Conservation (phyloP, 2,329 filamentous ascomycete genomes). For the Colletotrichum cordylinicola region DNA sequence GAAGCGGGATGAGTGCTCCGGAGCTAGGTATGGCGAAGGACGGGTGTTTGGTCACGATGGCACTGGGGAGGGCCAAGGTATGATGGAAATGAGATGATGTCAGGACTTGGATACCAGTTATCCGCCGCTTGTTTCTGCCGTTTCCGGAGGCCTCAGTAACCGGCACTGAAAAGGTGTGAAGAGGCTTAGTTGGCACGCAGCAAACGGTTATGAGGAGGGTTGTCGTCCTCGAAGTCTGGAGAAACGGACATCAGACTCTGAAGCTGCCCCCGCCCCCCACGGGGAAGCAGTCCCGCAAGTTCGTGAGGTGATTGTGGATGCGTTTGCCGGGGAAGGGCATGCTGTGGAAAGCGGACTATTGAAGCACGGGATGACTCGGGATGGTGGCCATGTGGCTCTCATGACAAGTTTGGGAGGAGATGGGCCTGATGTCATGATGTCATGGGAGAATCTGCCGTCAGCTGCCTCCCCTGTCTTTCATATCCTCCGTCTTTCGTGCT, state of each 20-base stretch:
- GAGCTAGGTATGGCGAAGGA: background rate
- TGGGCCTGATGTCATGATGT: background rate
- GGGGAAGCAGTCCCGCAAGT: constrained; percentile 17
- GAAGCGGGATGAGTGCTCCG: background rate
- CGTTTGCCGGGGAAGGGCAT: background rate
- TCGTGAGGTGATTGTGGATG: constrained; percentile 14
- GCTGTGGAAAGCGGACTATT: background rate
- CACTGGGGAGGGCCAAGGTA: background rate
- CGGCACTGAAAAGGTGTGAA: rapidly evolving
- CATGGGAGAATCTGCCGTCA: background rate
- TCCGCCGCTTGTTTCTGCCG: rapidly evolving
- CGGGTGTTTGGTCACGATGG: background rate
- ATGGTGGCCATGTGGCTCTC: background rate
- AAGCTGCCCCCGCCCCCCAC: constrained; percentile 5
- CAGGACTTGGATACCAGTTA: rapidly evolving
- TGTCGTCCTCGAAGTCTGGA: background rate
- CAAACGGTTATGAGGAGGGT: background rate
- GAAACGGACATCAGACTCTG: background rate
- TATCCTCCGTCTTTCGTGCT: background rate
- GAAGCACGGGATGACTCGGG: background rate
- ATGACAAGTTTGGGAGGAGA: background rate
- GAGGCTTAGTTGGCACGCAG: rapidly evolving
- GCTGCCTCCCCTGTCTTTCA: background rate
- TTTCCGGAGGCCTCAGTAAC: rapidly evolving
- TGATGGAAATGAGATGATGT: background rate